Evolutionary conservation across 805 yeast species (phyloP).

Genomic region (Candida xiaguanensis): DNA sequence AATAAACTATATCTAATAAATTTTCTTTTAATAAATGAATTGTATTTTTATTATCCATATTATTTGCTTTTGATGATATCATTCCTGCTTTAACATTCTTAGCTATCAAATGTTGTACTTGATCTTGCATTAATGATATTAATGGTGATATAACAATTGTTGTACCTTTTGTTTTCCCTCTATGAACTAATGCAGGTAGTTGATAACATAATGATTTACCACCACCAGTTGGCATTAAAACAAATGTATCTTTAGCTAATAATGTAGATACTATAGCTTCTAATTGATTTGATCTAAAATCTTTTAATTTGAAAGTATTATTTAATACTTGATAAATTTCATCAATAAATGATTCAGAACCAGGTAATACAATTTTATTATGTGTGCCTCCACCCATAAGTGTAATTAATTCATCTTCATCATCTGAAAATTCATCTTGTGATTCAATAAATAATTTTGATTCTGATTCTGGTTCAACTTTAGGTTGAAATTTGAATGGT

Average conservation of each 20-base stretch:
- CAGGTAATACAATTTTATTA: slow-evolving; percentile 16
- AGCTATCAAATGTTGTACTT: slow-evolving; percentile 72
- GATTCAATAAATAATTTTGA: not conserved
- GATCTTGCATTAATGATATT: slow-evolving; percentile 96
- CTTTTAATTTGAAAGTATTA: slow-evolving; percentile 55
- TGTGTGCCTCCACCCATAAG: slow-evolving; percentile 15
- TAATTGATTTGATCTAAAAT: slow-evolving; percentile 78
- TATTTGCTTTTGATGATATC: slow-evolving; percentile 74
- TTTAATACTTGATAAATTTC: slow-evolving; percentile 62
- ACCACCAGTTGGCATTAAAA: slow-evolving; percentile 98
- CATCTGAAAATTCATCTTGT: slow-evolving; percentile 28
- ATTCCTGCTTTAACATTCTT: slow-evolving; percentile 77
- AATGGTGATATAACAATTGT: slow-evolving; percentile 92
- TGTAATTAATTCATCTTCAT: slow-evolving; percentile 28
- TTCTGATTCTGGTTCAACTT: not conserved
- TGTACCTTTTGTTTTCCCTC: slow-evolving; percentile 79
- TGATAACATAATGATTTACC: slow-evolving; percentile 96
- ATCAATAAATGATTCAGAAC: slow-evolving; percentile 54
- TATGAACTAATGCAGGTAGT: slow-evolving; percentile 82
- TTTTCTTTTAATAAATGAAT: slow-evolving; percentile 64
- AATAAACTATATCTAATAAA: slow-evolving; percentile 68
- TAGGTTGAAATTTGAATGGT: not conserved
- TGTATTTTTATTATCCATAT: slow-evolving; percentile 59
- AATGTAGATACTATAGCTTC: slow-evolving; percentile 81
- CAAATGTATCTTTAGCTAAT: slow-evolving; percentile 83